Base-by-base conservation (phyloP, 345 rosid genomes). In the Aegle marmelos region DNA sequence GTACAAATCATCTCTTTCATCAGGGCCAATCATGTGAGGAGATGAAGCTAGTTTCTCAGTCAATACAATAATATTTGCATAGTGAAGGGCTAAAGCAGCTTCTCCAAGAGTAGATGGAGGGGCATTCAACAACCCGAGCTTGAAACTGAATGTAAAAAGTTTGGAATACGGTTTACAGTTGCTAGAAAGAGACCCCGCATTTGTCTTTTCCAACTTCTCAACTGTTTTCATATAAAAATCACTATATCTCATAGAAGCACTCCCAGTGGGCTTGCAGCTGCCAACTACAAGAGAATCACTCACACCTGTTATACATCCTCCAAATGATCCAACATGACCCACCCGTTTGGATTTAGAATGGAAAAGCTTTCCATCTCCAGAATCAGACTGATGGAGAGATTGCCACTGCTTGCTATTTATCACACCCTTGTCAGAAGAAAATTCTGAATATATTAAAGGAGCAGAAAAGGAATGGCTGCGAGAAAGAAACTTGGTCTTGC, bases 31-130 rank as follows among this genome's bases (percentile, higher is more conserved):
- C 82, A 84, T 56, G 76, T 84, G 87, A 61, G 91, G 91, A 7
- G 89, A 83, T 4, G 81, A 81, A 74, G 81, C 86, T 58, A 88
- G 79, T 78, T 83, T 88, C 83, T 91, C 92, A n/a, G 90, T 84
- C 75, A 85, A 75, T 75, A 83, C 56, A 58, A 91, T 79, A 76
- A 91, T 48, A 60, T 88, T 88, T 39, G 93, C 93, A 57, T 91
- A 91, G 65, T 82, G 91, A 37, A 88, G 82, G 74, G 89, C 88
- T 56, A 91, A 83, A n/a, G 87, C 95, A 78, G 91, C 90, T 64
- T 79, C 76, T 34, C 95, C 91, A 41, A 91, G 91, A 37, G 91
- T 85, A 19, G 81, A 82, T 45, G 87, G 74, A 67, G 89, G 88
- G 36, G 90, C 88, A 37, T 66, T 72, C 34, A 79, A 59, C 85